These are phyloP conservation scores for Dictyostelium intermedium DNA, from an alignment of 78 protist species.

Conservation along the genomic window DNA sequence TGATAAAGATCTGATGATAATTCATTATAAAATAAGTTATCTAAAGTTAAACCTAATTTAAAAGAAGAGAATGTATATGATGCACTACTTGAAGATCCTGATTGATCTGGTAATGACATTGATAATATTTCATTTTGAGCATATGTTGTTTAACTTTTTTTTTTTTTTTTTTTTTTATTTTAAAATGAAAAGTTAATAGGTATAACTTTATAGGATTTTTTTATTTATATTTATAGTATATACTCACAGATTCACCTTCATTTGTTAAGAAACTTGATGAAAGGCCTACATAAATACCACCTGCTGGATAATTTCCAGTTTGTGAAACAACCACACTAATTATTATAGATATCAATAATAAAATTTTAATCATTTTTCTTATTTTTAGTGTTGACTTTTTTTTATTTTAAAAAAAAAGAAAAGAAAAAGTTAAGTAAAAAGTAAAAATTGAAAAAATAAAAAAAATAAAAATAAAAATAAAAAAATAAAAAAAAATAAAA, in stretches of 20 bases:
- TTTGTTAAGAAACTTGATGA: background rate
- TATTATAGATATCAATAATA: background rate
- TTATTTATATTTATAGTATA: background rate
- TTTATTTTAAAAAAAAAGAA: no score
- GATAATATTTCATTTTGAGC: background rate
- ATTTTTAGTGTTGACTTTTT: background rate
- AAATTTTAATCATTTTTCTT: background rate
- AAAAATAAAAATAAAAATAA: no score
- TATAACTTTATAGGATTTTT: background rate
- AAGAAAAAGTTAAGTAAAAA: no score
- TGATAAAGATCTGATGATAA: background rate
- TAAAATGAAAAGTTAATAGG: background rate
- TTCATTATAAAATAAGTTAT: background rate
- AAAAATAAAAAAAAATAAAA: no score
- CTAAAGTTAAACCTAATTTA: background rate
- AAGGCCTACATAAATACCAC: conserved; percentile 3
- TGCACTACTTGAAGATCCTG: background rate
- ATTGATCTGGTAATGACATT: background rate
- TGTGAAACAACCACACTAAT: background rate
- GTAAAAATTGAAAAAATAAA: no score
- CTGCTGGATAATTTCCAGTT: background rate
- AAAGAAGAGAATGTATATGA: background rate
- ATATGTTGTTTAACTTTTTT: background rate
- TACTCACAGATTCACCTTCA: background rate
- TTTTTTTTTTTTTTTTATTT: background rate